phyloP scores from a whole-genome alignment of 225 moss, liverwort and hornwort species.

The Polytrichum commune region DNA sequence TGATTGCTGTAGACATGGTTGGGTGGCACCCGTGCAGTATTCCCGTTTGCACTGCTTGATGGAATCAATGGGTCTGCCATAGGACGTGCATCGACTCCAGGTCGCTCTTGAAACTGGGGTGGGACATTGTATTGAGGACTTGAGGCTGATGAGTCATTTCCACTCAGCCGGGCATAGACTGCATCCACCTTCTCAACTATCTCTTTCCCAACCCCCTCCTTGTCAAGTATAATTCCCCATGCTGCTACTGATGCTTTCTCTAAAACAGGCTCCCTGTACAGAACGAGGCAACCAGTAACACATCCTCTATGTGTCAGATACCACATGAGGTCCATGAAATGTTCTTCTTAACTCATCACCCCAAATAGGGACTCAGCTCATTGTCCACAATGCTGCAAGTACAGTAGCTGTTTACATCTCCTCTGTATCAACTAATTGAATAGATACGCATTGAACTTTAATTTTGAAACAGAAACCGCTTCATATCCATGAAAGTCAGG shows the following conservation, averaged over 20 bases:
- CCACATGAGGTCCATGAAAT: too few relatives aligned
- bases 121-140: constrained; percentile 38
- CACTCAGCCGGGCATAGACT: constrained; percentile 51
- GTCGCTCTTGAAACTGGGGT: constrained; percentile 36
- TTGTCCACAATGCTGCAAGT: too few relatives aligned
- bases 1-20: constrained; percentile 32
- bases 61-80: constrained; percentile 28
- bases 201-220: constrained; percentile 63
- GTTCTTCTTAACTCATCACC: neutral
- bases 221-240: constrained; percentile 66
- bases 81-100: constrained; percentile 19
- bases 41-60: constrained; percentile 43
- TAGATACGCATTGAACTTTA: too few relatives aligned
- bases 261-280: constrained; percentile 50
- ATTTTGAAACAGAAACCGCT: too few relatives aligned
- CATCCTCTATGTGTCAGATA: too few relatives aligned
- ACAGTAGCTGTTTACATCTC: too few relatives aligned
- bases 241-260: constrained; percentile 73
- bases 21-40: constrained; percentile 28
- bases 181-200: constrained; percentile 70
- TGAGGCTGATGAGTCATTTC: constrained; percentile 56
- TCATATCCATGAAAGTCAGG: too few relatives aligned
- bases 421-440: too few relatives aligned
- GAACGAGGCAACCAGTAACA: neutral
- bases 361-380: too few relatives aligned